Conservation (phyloP, 2,329 filamentous ascomycete species). For the Aspergillus novoparasiticus region DNA sequence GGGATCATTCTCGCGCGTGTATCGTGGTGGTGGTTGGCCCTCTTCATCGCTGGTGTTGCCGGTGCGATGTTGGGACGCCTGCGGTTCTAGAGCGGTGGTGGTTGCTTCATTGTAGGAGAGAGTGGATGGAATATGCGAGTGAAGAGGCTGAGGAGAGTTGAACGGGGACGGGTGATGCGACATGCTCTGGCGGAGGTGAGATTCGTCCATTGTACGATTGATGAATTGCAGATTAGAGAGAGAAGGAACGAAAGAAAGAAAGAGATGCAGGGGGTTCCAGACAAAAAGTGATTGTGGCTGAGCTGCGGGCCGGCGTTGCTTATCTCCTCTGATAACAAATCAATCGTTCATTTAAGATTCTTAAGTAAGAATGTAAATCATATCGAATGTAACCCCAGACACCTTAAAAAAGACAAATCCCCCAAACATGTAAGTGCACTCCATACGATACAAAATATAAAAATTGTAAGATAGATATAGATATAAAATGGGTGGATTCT, state of each 20-base stretch:
- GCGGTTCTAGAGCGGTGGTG: conserved; percentile 46
- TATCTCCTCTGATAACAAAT: background rate
- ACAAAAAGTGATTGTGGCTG: background rate
- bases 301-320: background rate
- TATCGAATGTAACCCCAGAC: background rate
- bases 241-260: background rate
- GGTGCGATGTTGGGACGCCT: conserved; percentile 25
- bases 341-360: background rate
- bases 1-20: conserved; percentile 72
- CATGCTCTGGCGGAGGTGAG: conserved; percentile 30
- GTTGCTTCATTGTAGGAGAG: conserved; percentile 36
- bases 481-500: too few relatives aligned
- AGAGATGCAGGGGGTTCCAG: background rate
- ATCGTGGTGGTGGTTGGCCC: conserved; percentile 53
- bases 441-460: too few relatives aligned
- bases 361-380: background rate
- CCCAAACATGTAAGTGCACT: background rate
- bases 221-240: background rate
- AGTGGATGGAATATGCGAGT: conserved; percentile 10
- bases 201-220: conserved; percentile 26
- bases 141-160: conserved; percentile 20
- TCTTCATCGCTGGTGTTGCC: conserved; percentile 46
- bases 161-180: conserved; percentile 32
- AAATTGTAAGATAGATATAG: too few relatives aligned
- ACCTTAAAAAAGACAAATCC: background rate